Evolutionary conservation across 768 basidiomycete species (phyloP), one percentile per base, ranked within the genome.

Genomic region (Tylopilus subfusipes): DNA sequence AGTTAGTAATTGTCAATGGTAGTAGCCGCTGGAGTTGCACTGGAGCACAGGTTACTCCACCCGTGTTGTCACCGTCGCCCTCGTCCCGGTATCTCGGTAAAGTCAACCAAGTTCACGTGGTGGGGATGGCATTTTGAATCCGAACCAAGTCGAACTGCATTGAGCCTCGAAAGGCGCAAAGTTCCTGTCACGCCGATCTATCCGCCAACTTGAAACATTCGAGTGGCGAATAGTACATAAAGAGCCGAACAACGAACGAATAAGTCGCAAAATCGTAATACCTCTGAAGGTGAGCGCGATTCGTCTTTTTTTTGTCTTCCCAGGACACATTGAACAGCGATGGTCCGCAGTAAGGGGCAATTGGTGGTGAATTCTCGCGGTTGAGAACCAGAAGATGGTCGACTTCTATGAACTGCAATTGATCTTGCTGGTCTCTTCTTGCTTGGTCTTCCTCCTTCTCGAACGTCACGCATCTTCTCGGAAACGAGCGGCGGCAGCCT

Each of bases 351-450:
- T 1, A 21, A 12, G 24, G 38, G 6, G 39, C 3, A 31, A 30
- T 21, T 25, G 18, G n/a, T 10, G 9, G 40, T 11, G 14, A n/a
- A 39, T 10, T 31, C 18, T 21, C 21, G 27, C 48, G 2, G 24
- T 43, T 14, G 39, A n/a, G n/a, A n/a, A n/a, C n/a, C n/a, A n/a
- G n/a, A 30, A 55, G 25, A 72, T 70, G 70, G 48, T 60, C 29
- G 59, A 58, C 45, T 78, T 78, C 63, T 77, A 77, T 50, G 75
- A 78, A 56, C 54, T 67, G n/a, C 75, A 78, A 52, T 57, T 76
- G 34, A 59, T 72, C 31, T 51, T 74, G 12, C 68, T 78, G 22
- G 59, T 65, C 25, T 59, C 58, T n/a, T 64, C 71, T 34, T 76
- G 75, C 50, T 48, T 68, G 42, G 53, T 71, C 48, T 64, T 69